These are phyloP conservation scores for Actinomucor elegans DNA, from an alignment of 371 early-diverging fungal genomes.

Conservation along the genomic window DNA sequence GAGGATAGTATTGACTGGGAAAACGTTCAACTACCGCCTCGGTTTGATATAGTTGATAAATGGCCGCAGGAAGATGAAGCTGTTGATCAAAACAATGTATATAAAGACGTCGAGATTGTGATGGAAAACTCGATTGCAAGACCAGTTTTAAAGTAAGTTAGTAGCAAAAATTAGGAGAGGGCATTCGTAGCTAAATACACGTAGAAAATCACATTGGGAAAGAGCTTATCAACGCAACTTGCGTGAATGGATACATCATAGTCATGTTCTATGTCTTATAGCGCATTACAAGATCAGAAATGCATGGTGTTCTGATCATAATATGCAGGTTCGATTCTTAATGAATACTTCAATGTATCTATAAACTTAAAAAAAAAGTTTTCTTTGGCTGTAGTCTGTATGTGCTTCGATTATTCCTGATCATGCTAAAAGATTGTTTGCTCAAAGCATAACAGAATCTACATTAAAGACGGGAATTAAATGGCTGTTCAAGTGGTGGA, in stretches of 20 bases:
- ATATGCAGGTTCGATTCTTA: conserved; percentile 29
- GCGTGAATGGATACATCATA: conserved; percentile 42
- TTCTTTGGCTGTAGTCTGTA: conserved; percentile 12
- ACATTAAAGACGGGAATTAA: conserved; percentile 31
- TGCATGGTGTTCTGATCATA: conserved; percentile 34
- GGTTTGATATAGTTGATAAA: neutral
- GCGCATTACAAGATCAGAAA: conserved; percentile 45
- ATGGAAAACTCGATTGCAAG: conserved; percentile 34
- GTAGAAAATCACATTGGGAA: conserved; percentile 34
- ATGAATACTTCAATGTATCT: neutral
- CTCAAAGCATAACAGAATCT: conserved; percentile 11
- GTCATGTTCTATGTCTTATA: conserved; percentile 32
- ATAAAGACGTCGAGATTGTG: conserved; percentile 42
- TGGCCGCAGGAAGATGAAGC: too few species aligned
- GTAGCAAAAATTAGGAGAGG: neutral
- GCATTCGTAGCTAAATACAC: neutral
- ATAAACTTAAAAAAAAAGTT: neutral
- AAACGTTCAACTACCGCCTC: conserved; percentile 16
- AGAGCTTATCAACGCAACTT: conserved; percentile 31
- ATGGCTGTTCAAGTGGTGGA: conserved; percentile 61
- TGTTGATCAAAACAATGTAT: neutral
- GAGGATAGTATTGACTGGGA: conserved; percentile 34
- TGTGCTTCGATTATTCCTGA: conserved; percentile 36
- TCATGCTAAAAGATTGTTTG: conserved; percentile 19
- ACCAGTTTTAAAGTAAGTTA: conserved; percentile 27